phyloP scores from a whole-genome alignment of 139 green algal genomes.

The Astrephomene gubernaculifera region DNA sequence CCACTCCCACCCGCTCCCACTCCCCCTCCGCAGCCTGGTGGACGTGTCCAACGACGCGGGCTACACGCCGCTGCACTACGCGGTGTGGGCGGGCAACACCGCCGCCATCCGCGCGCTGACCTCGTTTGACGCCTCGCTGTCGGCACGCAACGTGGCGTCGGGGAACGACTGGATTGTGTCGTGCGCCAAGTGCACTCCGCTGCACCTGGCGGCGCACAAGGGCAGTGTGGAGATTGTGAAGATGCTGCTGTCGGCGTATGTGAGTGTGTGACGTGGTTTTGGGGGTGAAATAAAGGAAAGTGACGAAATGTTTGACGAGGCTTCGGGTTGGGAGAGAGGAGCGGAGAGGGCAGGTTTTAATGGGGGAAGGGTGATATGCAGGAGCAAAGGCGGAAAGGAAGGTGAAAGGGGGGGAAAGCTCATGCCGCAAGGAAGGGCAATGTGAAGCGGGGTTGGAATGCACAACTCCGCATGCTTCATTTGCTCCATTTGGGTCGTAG shows the following conservation, averaged over 20 bases:
- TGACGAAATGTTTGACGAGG: too few species aligned
- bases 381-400: too few species aligned
- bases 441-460: too few species aligned
- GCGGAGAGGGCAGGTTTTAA: too few species aligned
- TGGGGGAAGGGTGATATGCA: too few species aligned
- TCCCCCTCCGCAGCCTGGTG: slow-evolving; percentile 38
- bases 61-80: slow-evolving; percentile 59
- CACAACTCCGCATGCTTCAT: too few species aligned
- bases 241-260: slow-evolving; percentile 48
- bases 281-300: too few species aligned
- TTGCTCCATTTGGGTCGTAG: too few species aligned
- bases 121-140: slow-evolving; percentile 50
- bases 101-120: slow-evolving; percentile 47
- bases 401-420: too few species aligned
- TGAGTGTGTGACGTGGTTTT: too few species aligned
- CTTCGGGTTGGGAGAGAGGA: too few species aligned
- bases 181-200: slow-evolving; percentile 41
- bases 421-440: too few species aligned
- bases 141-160: slow-evolving; percentile 44
- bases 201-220: slow-evolving; percentile 56
- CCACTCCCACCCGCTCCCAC: neutral
- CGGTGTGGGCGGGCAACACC: slow-evolving; percentile 51
- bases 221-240: slow-evolving; percentile 47
- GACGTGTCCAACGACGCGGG: slow-evolving; percentile 49
- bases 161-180: slow-evolving; percentile 38